Conservation (phyloP, 768 basidiomycete species). For the Naganishia vaughanmartiniae region DNA sequence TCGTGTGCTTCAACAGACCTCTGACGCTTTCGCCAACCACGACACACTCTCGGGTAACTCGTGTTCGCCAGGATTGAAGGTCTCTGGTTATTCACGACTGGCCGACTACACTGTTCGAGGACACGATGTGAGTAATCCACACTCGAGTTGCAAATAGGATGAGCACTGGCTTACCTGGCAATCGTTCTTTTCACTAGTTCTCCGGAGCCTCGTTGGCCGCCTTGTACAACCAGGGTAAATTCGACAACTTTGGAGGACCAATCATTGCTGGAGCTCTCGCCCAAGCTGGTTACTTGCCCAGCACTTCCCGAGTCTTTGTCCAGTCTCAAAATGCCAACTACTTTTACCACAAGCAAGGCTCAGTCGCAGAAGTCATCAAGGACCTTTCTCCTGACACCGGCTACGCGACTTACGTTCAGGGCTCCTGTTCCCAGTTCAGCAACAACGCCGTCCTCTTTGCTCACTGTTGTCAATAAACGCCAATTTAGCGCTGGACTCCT, state of each 20-base stretch:
- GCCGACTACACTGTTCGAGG: constrained; percentile 11
- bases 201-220: neutral
- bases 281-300: neutral
- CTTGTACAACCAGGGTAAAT: constrained; percentile 5
- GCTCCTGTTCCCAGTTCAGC: neutral
- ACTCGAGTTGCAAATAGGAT: too few species aligned
- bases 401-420: constrained; percentile 11
- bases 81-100: constrained; percentile 13
- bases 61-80: neutral
- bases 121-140: neutral
- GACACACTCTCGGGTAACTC: neutral
- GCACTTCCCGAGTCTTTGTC: neutral
- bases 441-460: neutral
- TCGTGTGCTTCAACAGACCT: too few species aligned
- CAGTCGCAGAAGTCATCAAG: neutral
- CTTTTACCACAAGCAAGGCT: constrained; percentile 8
- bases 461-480: constrained; percentile 14
- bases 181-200: neutral
- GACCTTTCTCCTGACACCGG: neutral
- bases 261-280: constrained; percentile 5
- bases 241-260: constrained; percentile 19
- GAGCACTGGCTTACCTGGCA: neutral
- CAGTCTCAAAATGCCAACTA: constrained; percentile 16
- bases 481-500: neutral
- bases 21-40: too few species aligned